Base-by-base conservation (phyloP, 2,329 filamentous ascomycete genomes). In the Westerdykella sp. region DNA sequence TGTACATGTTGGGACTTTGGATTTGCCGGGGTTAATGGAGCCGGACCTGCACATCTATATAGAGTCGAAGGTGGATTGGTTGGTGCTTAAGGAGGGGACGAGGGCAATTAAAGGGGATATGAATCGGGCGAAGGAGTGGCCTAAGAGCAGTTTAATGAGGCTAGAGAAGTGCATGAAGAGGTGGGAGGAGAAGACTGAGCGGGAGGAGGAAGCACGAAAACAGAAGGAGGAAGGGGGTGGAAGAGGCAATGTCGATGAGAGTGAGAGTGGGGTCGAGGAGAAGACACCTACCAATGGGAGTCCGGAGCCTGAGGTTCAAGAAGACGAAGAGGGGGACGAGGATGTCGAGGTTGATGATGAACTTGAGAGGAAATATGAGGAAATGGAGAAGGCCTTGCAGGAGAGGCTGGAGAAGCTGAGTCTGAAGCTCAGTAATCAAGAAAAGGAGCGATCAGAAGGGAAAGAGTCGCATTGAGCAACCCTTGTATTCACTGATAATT, bases 11-110 rank as follows among this genome's bases (percentile, higher is more conserved):
- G 71, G 72, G 4, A 74, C 72, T 14, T 58, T 76, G 37, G 73
- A 75, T 53, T 49, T 52, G 10, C 59, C 62, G 0, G 41, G 43
- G 1, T 39, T 62, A 10, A 58, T 65, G 55, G 44, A 51, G 18
- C 73, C 72, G 1, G 69, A 73, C 51, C 62, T 69, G n/a, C 70
- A 75, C 54, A 69, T 74, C 38, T 76, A 57, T 22, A 47, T 44
- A 47, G 68, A 65, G 39, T 68, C 61, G 47, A 69, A 64, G 40
- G 43, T 55, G 43, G 48, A 51, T 15, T 73, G 70, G 50, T 47
- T 72, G 41, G 40, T 49, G 15, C 48, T 71, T 39, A 47, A 49
- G 11, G 67, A 68, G 44, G 61, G 46, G 22, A 67, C 65, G 48
- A 63, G 66, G 37, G 23, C 28, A n/a, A 12, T 37, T 23, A 18